Evolutionary conservation across 441 rosid genomes (phyloP).

Genomic region (Populus tomentosa): DNA sequence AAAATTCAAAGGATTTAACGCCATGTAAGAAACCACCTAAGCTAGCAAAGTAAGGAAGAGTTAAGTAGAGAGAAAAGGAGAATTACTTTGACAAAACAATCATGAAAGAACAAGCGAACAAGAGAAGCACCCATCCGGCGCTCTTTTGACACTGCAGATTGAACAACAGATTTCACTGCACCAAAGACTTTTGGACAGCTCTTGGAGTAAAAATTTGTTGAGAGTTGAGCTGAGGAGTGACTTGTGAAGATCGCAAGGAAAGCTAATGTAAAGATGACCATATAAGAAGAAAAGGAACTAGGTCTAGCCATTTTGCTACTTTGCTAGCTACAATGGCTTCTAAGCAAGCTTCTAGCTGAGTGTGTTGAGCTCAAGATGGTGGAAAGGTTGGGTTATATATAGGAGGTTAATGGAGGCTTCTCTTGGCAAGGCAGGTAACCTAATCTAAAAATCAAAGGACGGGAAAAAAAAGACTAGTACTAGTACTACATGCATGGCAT

Average conservation of each 20-base stretch:
- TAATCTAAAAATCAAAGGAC: neutral
- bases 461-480: neutral
- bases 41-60: neutral
- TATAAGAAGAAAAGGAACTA: neutral
- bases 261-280: neutral
- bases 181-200: slow-evolving; percentile 50
- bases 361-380: neutral
- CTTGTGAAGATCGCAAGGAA: slow-evolving; percentile 15
- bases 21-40: neutral
- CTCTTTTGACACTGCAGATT: slow-evolving; percentile 50
- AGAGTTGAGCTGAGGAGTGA: slow-evolving; percentile 38
- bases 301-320: neutral
- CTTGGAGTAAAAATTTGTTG: slow-evolving; percentile 43
- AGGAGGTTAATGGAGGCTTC: neutral
- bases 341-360: neutral
- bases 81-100: slow-evolving; percentile 71
- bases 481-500: neutral
- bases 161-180: slow-evolving; percentile 41
- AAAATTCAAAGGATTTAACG: neutral
- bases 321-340: no score
- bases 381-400: neutral
- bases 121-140: slow-evolving; percentile 77
- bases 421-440: neutral
- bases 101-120: slow-evolving; percentile 74
- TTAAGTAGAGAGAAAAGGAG: neutral